These are phyloP conservation scores for Calycina herbarum DNA, from an alignment of 2,329 filamentous ascomycete species.

Conservation along the genomic window DNA sequence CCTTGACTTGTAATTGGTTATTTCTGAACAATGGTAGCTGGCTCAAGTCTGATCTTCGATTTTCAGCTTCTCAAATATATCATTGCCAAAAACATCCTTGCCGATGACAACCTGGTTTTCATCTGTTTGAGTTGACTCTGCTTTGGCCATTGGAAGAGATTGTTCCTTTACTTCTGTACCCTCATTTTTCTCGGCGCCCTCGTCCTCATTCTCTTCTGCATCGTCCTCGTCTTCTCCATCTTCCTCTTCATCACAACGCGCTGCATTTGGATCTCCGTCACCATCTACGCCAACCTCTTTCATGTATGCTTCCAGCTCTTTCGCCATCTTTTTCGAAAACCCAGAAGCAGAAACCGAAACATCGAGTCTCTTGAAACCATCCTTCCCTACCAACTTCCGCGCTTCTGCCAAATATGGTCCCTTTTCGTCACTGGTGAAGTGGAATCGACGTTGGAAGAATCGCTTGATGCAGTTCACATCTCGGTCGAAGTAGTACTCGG, in stretches of 20 bases:
- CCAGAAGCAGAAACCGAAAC: conserved; percentile 88
- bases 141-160: neutral
- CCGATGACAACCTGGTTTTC: neutral
- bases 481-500: conserved; percentile 95
- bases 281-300: conserved; percentile 63
- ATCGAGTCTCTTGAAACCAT: conserved; percentile 71
- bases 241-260: conserved; percentile 40
- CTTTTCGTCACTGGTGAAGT: conserved; percentile 77
- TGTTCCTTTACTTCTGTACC: neutral
- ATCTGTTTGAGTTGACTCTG: neutral
- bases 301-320: conserved; percentile 90
- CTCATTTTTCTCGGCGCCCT: conserved; percentile 29
- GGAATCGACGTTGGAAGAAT: conserved; percentile 87
- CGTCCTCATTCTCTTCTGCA: conserved; percentile 40
- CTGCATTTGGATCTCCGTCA: conserved; percentile 38
- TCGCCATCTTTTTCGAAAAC: conserved; percentile 95
- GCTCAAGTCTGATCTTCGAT: conserved; percentile 36
- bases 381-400: conserved; percentile 68
- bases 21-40: neutral
- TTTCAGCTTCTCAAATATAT: conserved; percentile 28
- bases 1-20: neutral
- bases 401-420: conserved; percentile 87
- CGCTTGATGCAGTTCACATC: conserved; percentile 95
- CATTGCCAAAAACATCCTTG: conserved; percentile 16
- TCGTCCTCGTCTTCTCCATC: conserved; percentile 40